phyloP scores from a whole-genome alignment of 331 rosid genomes.

The Pyracantha coccinea region DNA sequence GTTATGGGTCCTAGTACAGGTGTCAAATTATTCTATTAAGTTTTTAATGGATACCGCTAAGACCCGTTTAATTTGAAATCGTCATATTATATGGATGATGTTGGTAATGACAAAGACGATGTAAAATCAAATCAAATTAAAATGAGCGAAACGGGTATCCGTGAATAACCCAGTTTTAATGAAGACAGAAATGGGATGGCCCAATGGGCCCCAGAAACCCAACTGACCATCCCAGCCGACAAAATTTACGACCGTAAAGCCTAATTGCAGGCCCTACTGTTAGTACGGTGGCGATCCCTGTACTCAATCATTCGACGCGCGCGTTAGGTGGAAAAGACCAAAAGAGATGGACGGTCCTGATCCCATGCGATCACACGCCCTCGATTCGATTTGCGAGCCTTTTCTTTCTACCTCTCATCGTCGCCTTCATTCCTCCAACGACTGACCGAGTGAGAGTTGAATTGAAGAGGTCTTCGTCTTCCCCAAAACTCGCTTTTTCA shows the following conservation, averaged over 20 bases:
- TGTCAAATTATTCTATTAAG: accelerated
- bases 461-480: not conserved
- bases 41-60: accelerated
- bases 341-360: not conserved
- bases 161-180: not conserved
- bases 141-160: too few species aligned
- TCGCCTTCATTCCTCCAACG: not conserved
- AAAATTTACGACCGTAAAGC: not conserved
- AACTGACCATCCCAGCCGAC: not conserved
- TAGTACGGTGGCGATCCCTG: not conserved
- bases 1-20: not conserved
- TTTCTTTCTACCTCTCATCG: not conserved
- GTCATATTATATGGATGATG: accelerated
- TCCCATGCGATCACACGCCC: not conserved
- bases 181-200: not conserved
- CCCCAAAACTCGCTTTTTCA: not conserved
- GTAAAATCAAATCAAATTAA: accelerated
- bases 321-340: too few species aligned
- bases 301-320: not conserved
- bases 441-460: constrained; percentile 11
- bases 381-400: not conserved
- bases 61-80: too few species aligned
- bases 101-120: accelerated
- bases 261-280: not conserved
- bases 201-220: not conserved